phyloP scores from a whole-genome alignment of 495 filamentous ascomycete species.

The Aspergillus carlsbadensis region DNA sequence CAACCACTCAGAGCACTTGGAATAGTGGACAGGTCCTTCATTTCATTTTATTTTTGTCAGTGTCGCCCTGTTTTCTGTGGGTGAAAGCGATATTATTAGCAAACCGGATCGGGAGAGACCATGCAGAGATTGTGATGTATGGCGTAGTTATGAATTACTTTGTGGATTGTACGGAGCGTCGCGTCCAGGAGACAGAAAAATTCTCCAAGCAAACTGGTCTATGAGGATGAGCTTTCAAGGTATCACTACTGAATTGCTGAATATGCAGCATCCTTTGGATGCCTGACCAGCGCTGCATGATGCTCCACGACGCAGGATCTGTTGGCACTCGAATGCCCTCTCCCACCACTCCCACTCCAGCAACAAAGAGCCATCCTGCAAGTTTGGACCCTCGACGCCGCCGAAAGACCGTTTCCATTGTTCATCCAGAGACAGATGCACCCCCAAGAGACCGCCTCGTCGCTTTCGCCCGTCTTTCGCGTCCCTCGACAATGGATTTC shows the following conservation, averaged over 20 bases:
- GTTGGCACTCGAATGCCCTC: constrained; percentile 12
- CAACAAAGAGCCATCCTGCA: constrained; percentile 2
- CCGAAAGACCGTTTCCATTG: constrained; percentile 25
- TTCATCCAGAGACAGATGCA: constrained; percentile 18
- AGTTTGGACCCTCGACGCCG: constrained; percentile 12
- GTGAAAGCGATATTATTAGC: constrained; percentile 8
- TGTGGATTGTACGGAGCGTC: constrained; percentile 11
- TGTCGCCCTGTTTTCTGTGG: constrained; percentile 1
- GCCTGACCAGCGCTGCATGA: constrained; percentile 27
- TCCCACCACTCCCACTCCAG: constrained; percentile 12
- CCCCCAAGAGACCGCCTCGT: constrained; percentile 6
- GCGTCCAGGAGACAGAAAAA: constrained; percentile 18
- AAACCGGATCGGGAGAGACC: constrained; percentile 7
- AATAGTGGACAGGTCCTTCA: constrained; percentile 16
- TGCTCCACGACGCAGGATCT: constrained; percentile 20
- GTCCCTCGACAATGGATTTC: constrained; percentile 15
- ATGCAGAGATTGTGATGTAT: constrained; percentile 2
- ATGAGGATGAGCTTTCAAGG: not conserved
- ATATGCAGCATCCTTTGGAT: constrained; percentile 21
- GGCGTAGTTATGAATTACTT: constrained; percentile 9
- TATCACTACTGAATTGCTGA: constrained; percentile 8
- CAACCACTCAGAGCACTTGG: constrained; percentile 13
- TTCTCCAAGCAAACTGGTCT: constrained; percentile 4
- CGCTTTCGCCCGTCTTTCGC: constrained; percentile 3
- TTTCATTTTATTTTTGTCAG: constrained; percentile 15